Evolutionary conservation across 805 yeast genomes (phyloP), one percentile per base, ranked within the genome.

Genomic region (Candida verbasci): DNA sequence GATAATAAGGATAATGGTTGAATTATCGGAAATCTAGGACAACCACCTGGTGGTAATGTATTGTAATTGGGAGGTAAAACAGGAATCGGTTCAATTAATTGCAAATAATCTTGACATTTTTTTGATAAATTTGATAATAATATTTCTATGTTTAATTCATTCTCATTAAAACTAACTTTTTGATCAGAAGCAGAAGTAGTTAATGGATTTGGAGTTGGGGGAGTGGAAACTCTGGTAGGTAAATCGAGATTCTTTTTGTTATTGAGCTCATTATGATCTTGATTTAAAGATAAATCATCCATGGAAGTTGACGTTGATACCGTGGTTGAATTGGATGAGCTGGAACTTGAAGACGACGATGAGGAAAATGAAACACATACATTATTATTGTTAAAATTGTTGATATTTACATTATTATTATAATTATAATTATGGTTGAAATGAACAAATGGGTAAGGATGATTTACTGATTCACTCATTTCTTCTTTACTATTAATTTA

Each of bases 1-100:
- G 21, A 18, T 18, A 23, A 31, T 8, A n/a, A 3, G 3, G 32
- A 9, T 16, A 29, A 18, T 3, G 34, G 25, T 12, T 21, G 34
- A 16, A n/a, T 25, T 3, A 64, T 50, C 0, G 70, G 68, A 39
- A 46, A 66, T 38, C 52, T 50, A 12, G 72, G 72, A 40, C 70
- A 65, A 2, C 72, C 72, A 3, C 72, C 72, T 0, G 72, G 72
- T 3, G 70, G 65, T 14, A 67, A 45, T 2, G 58, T 47, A 21
- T 47, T 50, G 38, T 67, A 68, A 3, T 34, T 31, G 3, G 73
- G 73, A 1, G 73, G 70, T 3, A n/a, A 33, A 3, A 59, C 65
- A 1, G 71, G 70, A 9, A 22, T 16, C 2, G 72, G 70, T 25
- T 68, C 72, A 20, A 68, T 46, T 30, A 65, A 48, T 24, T 41